Percentiles rank a stretch among this genome's conserved stretches.
Evolutionary conservation across 2,329 filamentous ascomycete species (phyloP).

Genomic region (Aspergillus spinulosporus): DNA sequence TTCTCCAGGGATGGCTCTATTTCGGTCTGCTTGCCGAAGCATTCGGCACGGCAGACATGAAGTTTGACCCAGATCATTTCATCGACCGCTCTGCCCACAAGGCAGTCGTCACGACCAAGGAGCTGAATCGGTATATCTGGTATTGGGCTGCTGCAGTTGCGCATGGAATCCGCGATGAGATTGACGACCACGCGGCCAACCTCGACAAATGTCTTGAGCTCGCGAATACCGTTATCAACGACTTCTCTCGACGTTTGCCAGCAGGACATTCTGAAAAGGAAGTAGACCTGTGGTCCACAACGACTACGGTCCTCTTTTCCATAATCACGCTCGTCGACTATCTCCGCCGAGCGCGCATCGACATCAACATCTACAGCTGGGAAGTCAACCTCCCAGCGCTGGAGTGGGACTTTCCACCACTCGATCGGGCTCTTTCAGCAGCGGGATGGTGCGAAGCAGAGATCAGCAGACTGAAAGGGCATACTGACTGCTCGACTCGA

Average conservation of each 20-base stretch:
- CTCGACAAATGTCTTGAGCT: neutral
- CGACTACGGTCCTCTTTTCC: neutral
- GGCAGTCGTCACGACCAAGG: neutral
- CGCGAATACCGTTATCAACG: neutral
- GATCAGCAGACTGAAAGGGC: neutral
- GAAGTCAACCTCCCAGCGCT: neutral
- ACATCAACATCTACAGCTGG: neutral
- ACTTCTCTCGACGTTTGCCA: neutral
- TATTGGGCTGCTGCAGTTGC: neutral
- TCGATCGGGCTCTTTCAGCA: neutral
- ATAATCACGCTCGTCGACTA: neutral
- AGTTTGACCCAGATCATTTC: neutral
- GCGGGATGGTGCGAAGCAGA: slow-evolving; percentile 1
- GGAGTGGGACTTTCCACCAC: neutral
- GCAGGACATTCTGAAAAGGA: neutral
- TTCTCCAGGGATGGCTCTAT: neutral
- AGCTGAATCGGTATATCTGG: neutral
- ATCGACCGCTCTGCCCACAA: neutral
- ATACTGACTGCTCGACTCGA: neutral
- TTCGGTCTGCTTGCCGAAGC: slow-evolving; percentile 1
- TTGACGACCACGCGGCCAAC: neutral
- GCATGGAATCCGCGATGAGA: neutral
- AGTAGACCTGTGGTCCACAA: neutral
- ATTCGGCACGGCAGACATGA: neutral
- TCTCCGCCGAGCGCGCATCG: neutral